Conservation (phyloP, 768 basidiomycete species). For the Rhodotorula toruloides region DNA sequence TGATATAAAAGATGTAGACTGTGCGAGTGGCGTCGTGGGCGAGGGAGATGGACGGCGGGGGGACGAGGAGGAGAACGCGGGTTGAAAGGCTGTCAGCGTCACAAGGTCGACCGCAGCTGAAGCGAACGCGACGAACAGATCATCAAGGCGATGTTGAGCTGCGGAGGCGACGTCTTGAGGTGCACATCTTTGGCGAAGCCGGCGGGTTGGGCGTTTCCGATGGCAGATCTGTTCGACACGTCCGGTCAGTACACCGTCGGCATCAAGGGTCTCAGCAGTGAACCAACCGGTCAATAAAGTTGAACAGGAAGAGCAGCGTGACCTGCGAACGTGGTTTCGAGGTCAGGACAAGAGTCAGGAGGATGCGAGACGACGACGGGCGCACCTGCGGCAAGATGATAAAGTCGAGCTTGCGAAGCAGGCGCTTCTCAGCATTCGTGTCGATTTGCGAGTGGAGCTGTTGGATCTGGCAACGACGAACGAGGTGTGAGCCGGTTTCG, state of each 20-base stretch:
- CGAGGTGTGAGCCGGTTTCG: background rate
- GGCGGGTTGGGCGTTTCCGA: constrained; percentile 27
- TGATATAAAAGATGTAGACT: constrained; percentile 32
- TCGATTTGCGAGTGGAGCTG: constrained; percentile 16
- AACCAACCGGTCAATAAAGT: constrained; percentile 26
- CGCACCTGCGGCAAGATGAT: constrained; percentile 20
- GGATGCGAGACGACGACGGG: background rate
- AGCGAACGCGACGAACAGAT: background rate
- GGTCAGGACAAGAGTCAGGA: background rate
- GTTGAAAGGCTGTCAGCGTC: too few species aligned
- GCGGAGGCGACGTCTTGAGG: background rate
- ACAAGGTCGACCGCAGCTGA: background rate
- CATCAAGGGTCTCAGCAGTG: background rate
- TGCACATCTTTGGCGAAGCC: constrained; percentile 21
- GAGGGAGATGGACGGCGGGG: too few species aligned
- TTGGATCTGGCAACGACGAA: background rate
- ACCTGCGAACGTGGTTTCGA: background rate
- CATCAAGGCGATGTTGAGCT: constrained; percentile 11
- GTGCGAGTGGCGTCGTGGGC: too few species aligned
- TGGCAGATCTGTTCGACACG: background rate
- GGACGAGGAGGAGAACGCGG: background rate
- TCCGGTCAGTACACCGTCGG: background rate
- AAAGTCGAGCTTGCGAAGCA: constrained; percentile 34
- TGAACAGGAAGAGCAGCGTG: constrained; percentile 36
- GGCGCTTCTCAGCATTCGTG: constrained; percentile 7